Base-by-base conservation (phyloP, 345 rosid species). In the Pistacia integerrima region DNA sequence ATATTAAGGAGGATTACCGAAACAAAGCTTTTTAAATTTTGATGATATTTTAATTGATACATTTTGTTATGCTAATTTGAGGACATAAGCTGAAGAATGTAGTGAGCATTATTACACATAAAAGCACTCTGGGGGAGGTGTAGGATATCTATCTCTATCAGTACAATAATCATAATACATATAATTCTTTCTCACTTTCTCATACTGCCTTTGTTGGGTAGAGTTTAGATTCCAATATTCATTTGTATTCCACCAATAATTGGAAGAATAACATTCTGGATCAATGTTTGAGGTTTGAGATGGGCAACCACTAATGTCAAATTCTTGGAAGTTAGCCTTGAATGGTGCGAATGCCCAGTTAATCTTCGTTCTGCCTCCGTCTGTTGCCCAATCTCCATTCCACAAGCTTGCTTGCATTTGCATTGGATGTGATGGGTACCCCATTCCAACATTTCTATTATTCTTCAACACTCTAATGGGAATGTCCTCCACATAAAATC, bases 381-480 rank as follows among this genome's bases (percentile, higher is more conserved):
- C 82, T 13, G 91, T 89, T 33, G 90, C 93, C 98, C 92, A 93
- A 0, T 86, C 87, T 17, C 92, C 97, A 22, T 93, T 75, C 93
- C 93, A 93, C 56, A 91, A 38, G 81, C 93, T 92, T 63, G 78
- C 92, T 70, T 77, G 80, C 51, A 90, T 14, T 48, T 80, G 83
- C 97, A 89, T 90, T 25, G 92, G 81, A 35, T 82, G 59, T 46
- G 86, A 69, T 5, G 90, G 91, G 76, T 89, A 93, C 35, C 69
- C 72, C 22, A 86, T 88, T 28, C 90, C 92, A 1, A 48, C 30
- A 0, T 17, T 66, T 69, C 60, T 57, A 11, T 82, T 72, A 85
- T 92, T 94, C 82, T 86, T 86, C 87, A 82, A 87, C n/a, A 92
- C 94, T 71, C 97, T 87, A 69, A 91, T 90, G 36, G 98, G 97